Evolutionary conservation across 306 rosid genomes (phyloP), one percentile per base, ranked within the genome.

Genomic region (Astragalus glycyphyllos): DNA sequence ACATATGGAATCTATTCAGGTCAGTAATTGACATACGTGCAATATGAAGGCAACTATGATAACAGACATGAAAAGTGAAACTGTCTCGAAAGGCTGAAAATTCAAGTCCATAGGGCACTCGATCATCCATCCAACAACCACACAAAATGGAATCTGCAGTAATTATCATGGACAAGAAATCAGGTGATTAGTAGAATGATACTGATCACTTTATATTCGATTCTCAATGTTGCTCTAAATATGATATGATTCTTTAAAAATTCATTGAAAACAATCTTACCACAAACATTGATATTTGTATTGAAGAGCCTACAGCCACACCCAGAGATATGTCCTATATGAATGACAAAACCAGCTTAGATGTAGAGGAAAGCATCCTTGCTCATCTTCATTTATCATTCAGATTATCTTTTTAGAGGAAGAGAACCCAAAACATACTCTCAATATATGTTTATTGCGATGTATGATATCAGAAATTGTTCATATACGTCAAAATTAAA

Each of bases 241-340:
- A 68, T 9, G 14, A 8, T 17, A 23, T 4, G 35, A 4, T 31
- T 59, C 8, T 17, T 17, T 14, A 37, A 26, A 51, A 53, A 41
- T 11, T 63, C 3, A 11, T 72, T n/a, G 29, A 8, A 11, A 13
- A 38, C 9, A 68, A 17, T 42, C 83, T 73, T 79, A 89, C 96
- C 86, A 82, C 87, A 26, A 87, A 89, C 96, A 89, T 85, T 9
- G 90, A 82, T 79, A 89, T 89, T 77, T 89, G 96, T 2, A 84
- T 85, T 12, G 92, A 85, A 13, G 92, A 87, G 1, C 96, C 90
- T 14, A 89, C 81, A 14, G 90, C 88, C 62, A 89, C 96, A 59
- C 82, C 92, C 55, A 87, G 50, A 40, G 92, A 81, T 46, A 89
- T 83, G 50, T 89, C 96, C 96, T 89, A 77, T 31, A 49, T 11